These are phyloP conservation scores for Kappamyces sp. DNA, from an alignment of 192 early-diverging fungal species.

Conservation along the genomic window DNA sequence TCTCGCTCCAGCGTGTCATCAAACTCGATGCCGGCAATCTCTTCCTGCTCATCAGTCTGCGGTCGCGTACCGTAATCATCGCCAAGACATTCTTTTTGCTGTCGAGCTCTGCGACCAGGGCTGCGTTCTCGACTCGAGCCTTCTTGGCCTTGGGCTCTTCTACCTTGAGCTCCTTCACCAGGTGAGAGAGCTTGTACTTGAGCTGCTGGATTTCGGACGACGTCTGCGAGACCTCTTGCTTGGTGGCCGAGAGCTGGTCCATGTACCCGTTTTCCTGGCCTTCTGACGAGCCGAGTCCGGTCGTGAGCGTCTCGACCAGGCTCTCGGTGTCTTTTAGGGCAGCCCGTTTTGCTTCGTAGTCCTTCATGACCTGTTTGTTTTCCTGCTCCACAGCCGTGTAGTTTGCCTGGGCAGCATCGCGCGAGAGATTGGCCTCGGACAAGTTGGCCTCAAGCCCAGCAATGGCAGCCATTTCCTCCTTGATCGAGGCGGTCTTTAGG, in stretches of 20 bases:
- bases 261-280: constrained; percentile 94
- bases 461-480: constrained; percentile 64
- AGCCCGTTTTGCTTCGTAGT: constrained; percentile 47
- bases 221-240: constrained; percentile 15
- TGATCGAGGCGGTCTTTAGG: constrained; percentile 67
- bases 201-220: constrained; percentile 59
- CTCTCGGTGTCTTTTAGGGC: constrained; percentile 64
- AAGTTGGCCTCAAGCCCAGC: constrained; percentile 26
- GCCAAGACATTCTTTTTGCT: constrained; percentile 27
- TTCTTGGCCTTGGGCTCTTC: constrained; percentile 58
- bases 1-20: background rate
- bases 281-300: constrained; percentile 83
- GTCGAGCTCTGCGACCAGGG: constrained; percentile 39
- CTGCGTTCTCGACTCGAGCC: constrained; percentile 65
- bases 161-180: constrained; percentile 67
- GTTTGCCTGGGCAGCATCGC: background rate
- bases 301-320: constrained; percentile 86
- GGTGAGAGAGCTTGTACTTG: constrained; percentile 69
- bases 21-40: background rate
- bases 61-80: constrained; percentile 15
- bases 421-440: constrained; percentile 25
- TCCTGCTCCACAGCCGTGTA: constrained; percentile 13
- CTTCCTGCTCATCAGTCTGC: background rate
- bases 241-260: constrained; percentile 72
- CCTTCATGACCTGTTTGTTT: constrained; percentile 11